These are phyloP conservation scores for Citrullus colocynthis DNA, from an alignment of 306 rosid species.

Conservation along the genomic window DNA sequence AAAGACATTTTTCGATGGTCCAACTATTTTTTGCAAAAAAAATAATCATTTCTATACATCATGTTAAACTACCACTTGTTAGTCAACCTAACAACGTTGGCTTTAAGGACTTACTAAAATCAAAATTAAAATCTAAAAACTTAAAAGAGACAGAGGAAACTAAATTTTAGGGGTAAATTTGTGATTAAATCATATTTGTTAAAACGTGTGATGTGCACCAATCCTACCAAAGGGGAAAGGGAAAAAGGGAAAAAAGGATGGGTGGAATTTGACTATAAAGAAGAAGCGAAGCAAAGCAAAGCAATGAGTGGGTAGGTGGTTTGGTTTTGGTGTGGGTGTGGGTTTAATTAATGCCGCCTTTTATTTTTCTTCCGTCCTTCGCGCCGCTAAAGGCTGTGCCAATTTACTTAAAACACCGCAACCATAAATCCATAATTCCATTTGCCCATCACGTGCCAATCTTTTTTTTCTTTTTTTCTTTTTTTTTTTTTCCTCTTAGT, in stretches of 20 bases:
- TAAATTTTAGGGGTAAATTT: neutral
- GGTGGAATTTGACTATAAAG: neutral
- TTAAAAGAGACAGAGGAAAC: neutral
- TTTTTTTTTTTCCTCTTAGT: neutral
- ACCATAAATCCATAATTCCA: neutral
- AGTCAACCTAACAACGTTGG: too few species aligned
- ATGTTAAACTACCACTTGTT: too few species aligned
- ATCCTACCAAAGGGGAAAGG: neutral
- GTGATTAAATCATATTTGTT: neutral
- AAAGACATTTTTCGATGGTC: too few species aligned
- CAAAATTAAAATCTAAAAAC: too few species aligned
- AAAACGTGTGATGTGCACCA: neutral
- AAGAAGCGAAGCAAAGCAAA: neutral
- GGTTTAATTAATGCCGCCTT: neutral
- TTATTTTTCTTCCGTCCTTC: neutral
- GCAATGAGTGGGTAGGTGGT: constrained; percentile 4
- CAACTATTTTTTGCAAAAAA: too few species aligned
- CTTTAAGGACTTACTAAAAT: too few species aligned
- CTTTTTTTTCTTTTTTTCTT: neutral
- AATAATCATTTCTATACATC: too few species aligned
- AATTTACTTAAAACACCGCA: neutral
- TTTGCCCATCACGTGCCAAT: neutral
- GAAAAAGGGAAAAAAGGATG: neutral
- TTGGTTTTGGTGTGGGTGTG: neutral
- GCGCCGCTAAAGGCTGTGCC: constrained; percentile 1